Percentiles rank a stretch among this genome's conserved stretches.
Evolutionary conservation across 768 basidiomycete species (phyloP).

Genomic region (Macrolepiota dolichaula): DNA sequence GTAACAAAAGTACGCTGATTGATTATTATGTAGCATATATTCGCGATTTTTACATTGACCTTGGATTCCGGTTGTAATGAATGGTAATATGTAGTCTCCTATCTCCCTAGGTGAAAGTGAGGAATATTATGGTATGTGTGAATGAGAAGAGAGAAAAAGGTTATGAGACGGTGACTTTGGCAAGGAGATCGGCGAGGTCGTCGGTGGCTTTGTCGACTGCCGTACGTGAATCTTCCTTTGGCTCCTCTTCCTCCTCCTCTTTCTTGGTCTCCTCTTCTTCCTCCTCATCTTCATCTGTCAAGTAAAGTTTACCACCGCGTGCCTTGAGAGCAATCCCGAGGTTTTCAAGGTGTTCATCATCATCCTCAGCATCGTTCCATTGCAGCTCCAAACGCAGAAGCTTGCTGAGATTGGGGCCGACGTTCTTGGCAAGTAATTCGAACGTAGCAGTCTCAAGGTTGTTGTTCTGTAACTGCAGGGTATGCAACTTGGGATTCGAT

Average conservation of each 20-base stretch:
- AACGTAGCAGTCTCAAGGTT: slow-evolving; percentile 77
- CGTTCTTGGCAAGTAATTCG: slow-evolving; percentile 60
- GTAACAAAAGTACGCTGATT: slow-evolving; percentile 47
- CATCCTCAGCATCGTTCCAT: slow-evolving; percentile 86
- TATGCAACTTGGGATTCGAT: slow-evolving; percentile 69
- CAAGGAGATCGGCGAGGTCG: slow-evolving; percentile 63
- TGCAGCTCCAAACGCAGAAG: slow-evolving; percentile 80
- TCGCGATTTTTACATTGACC: not conserved
- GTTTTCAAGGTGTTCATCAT: slow-evolving; percentile 58
- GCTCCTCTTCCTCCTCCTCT: slow-evolving; percentile 39
- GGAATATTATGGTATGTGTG: slow-evolving; percentile 8
- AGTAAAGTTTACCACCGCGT: slow-evolving; percentile 64
- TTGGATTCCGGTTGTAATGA: not conserved
- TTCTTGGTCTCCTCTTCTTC: slow-evolving; percentile 62
- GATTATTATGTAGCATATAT: not conserved
- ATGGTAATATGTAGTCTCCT: not conserved
- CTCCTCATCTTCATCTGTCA: slow-evolving; percentile 79
- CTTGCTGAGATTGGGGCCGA: slow-evolving; percentile 53
- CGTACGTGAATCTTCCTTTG: slow-evolving; percentile 26
- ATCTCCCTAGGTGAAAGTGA: not conserved
- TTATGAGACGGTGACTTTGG: slow-evolving; percentile 53
- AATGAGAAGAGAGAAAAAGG: too few relatives aligned
- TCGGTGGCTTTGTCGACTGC: slow-evolving; percentile 36
- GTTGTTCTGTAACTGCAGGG: slow-evolving; percentile 87
- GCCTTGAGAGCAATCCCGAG: slow-evolving; percentile 53